A percentile compares a stretch with the other conserved stretches of the same genome.
These are phyloP conservation scores for Fusarium pseudograminearum DNA, from an alignment of 2,329 filamentous ascomycete genomes.

Conservation along the genomic window DNA sequence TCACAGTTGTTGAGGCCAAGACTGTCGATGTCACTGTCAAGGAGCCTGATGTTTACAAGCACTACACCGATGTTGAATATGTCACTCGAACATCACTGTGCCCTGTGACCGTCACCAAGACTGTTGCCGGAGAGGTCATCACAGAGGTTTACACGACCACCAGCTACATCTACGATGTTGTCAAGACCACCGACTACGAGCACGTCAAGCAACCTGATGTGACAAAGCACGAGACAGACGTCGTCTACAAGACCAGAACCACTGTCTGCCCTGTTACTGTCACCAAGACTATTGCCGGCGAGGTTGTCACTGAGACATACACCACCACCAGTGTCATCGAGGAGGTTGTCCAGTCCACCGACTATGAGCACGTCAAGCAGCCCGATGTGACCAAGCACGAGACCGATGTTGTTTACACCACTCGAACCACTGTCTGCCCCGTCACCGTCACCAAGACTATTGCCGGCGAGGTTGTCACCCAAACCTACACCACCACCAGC, in stretches of 20 bases:
- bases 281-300: constrained; percentile 54
- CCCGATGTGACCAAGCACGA: constrained; percentile 54
- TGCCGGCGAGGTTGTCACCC: constrained; percentile 56
- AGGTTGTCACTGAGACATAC: constrained; percentile 56
- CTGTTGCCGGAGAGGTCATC: constrained; percentile 45
- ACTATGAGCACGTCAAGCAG: constrained; percentile 53
- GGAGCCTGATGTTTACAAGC: constrained; percentile 51
- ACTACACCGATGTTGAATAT: constrained; percentile 52
- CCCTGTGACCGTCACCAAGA: constrained; percentile 57
- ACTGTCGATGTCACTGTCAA: constrained; percentile 55
- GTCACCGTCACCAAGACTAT: constrained; percentile 55
- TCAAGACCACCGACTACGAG: constrained; percentile 49
- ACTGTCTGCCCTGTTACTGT: constrained; percentile 51
- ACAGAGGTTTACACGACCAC: constrained; percentile 50
- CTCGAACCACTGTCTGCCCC: constrained; percentile 59
- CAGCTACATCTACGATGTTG: constrained; percentile 46
- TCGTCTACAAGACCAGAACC: constrained; percentile 59
- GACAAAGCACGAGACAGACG: constrained; percentile 51
- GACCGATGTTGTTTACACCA: constrained; percentile 55
- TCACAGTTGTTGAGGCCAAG: constrained; percentile 57
- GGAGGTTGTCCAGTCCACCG: constrained; percentile 50
- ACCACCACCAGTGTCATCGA: constrained; percentile 50
- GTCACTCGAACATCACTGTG: constrained; percentile 59
- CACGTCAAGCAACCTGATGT: constrained; percentile 54
- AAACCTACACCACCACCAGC: constrained; percentile 44